Evolutionary conservation across 1,284 basidiomycete species (phyloP).

Genomic region (Cryptococcus floricola): DNA sequence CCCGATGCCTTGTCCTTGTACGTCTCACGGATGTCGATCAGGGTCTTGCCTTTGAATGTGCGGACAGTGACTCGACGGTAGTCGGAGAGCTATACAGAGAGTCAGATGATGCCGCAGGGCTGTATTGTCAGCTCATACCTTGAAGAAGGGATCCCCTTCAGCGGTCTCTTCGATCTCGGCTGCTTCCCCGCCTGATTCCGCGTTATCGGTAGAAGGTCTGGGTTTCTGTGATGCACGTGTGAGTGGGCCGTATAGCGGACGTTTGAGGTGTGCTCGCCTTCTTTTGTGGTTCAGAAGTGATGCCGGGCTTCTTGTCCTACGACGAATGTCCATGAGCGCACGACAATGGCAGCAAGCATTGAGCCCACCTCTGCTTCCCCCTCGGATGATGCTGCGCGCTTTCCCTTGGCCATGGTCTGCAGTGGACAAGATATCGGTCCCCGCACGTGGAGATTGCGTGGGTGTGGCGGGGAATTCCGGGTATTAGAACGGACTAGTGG

Average conservation of each 20-base stretch:
- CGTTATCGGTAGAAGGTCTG: background rate
- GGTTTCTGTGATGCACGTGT: slow-evolving; percentile 1
- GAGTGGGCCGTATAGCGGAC: background rate
- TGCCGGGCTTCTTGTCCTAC: background rate
- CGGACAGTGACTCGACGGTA: slow-evolving; percentile 67
- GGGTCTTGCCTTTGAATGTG: slow-evolving; percentile 62
- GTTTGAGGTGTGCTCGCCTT: background rate
- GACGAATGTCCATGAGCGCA: no score
- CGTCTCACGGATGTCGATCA: slow-evolving; percentile 75
- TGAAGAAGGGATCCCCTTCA: slow-evolving; percentile 14
- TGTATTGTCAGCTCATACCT: slow-evolving; percentile 2
- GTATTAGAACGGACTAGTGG: no score
- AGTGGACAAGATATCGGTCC: no score
- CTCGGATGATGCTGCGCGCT: no score
- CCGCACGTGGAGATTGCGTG: no score
- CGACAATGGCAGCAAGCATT: no score
- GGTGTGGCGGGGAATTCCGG: no score
- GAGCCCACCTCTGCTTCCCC: no score
- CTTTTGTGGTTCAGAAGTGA: background rate
- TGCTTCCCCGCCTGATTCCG: background rate
- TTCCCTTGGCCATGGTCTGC: no score
- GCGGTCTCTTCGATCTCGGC: slow-evolving; percentile 12
- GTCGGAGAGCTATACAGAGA: slow-evolving; percentile 10
- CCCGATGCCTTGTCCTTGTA: slow-evolving; percentile 57
- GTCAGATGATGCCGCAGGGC: background rate